Percentiles rank a stretch among this genome's conserved stretches.
Evolutionary conservation across 768 basidiomycete genomes (phyloP).

Genomic region (Arthromyces matolae): DNA sequence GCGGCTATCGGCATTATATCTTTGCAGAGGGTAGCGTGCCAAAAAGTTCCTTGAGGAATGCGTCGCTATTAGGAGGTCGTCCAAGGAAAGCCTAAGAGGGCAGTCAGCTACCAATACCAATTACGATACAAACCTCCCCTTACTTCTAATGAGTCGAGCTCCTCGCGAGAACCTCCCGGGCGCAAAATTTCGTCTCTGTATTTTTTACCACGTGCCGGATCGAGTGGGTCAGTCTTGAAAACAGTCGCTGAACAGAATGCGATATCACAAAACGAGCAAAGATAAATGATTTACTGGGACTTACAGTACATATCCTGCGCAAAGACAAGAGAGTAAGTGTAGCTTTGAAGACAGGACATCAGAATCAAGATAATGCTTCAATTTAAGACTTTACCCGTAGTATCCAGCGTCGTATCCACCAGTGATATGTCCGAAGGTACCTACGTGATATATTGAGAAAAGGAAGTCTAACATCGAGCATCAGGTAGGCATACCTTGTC

Average conservation of each 20-base stretch:
- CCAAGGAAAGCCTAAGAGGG: constrained; percentile 68
- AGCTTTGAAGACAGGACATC: constrained; percentile 27
- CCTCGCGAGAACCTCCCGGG: constrained; percentile 76
- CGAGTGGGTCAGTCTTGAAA: constrained; percentile 78
- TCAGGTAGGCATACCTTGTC: constrained; percentile 51
- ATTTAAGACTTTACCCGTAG: constrained; percentile 50
- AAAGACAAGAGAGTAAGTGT: constrained; percentile 70
- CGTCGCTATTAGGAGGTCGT: constrained; percentile 67
- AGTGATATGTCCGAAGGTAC: constrained; percentile 71
- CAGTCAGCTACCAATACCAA: neutral
- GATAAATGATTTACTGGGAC: constrained; percentile 1
- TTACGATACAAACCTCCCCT: constrained; percentile 2
- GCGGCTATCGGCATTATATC: too few relatives aligned
- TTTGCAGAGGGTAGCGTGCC: constrained; percentile 33
- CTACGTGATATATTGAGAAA: too few relatives aligned
- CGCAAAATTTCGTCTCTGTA: constrained; percentile 77
- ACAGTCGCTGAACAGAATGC: constrained; percentile 47
- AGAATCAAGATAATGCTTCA: neutral
- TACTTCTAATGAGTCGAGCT: constrained; percentile 75
- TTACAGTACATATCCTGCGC: constrained; percentile 56
- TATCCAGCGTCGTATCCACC: constrained; percentile 71
- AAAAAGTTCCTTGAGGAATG: constrained; percentile 67
- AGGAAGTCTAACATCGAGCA: too few relatives aligned
- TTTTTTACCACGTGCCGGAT: constrained; percentile 56
- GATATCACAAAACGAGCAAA: neutral